Percentiles rank a stretch among this genome's conserved stretches.
Conservation (phyloP, 805 yeast species). For the Cyberlindnera mycetangii region DNA sequence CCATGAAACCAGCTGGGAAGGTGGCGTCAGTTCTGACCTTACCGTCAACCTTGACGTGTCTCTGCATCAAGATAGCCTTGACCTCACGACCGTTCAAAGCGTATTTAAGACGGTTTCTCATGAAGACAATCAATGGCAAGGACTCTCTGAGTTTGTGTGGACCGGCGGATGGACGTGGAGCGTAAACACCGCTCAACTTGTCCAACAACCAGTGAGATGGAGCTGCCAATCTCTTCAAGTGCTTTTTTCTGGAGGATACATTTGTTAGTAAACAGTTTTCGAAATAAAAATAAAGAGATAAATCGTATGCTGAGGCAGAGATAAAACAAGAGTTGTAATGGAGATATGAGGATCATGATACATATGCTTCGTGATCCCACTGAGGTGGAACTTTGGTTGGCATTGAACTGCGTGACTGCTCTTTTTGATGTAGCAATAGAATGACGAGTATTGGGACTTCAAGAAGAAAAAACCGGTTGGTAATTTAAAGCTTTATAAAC, state of each 20-base stretch:
- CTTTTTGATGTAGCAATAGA: neutral
- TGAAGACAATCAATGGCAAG: constrained; percentile 92
- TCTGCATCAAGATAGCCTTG: constrained; percentile 96
- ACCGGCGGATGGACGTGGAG: constrained; percentile 99
- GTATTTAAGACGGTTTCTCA: constrained; percentile 98
- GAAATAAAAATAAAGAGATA: no score
- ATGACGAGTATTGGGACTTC: no score
- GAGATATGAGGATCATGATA: neutral
- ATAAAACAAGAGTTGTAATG: neutral
- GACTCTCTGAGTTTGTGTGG: constrained; percentile 99
- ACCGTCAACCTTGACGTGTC: constrained; percentile 97
- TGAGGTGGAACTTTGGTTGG: neutral
- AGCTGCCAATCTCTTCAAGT: constrained; percentile 99
- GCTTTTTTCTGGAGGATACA: constrained; percentile 79
- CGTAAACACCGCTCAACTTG: constrained; percentile 98
- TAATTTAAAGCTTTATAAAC: neutral
- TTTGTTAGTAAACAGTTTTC: constrained; percentile 17
- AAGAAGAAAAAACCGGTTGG: no score
- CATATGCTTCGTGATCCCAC: neutral
- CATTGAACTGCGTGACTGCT: constrained; percentile 1
- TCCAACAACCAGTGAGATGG: constrained; percentile 99
- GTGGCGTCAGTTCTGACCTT: constrained; percentile 99
- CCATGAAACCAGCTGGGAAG: constrained; percentile 99
- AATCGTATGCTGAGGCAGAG: neutral
- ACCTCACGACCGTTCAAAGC: constrained; percentile 99